Base-by-base conservation (phyloP, 2,329 filamentous ascomycete species). In the Neonectria sp. region DNA sequence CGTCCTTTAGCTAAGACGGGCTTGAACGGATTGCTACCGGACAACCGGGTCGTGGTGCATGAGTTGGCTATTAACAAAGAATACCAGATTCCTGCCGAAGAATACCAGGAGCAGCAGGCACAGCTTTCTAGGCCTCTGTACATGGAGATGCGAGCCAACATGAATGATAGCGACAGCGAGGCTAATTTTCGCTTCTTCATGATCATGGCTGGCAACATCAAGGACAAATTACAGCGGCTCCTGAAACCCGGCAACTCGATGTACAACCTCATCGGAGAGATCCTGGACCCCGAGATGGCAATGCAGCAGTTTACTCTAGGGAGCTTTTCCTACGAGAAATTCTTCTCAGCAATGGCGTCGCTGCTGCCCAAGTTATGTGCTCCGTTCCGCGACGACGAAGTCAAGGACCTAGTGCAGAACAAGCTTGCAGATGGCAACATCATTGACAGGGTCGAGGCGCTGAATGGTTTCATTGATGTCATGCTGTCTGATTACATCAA, bases 401-500 rank as follows among this genome's bases (percentile, higher is more conserved):
- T 94, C 65, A 91, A 92, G 77, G 86, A 87, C 3, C 81, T 95
- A 24, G 84, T 90, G 2, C 88, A 92, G 56, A 89, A 91, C 67
- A 88, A 89, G 70, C 82, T 91, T 9, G 80, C 81, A 53, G 83
- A 86, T 25, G 89, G 90, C 4, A 87, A 91, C 76, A 89, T 95
- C 75, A 92, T 95, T 17, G 91, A 93, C 75, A 91, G 93, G 69
- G 86, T 95, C 1, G 91, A 94, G 81, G 91, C 91, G 15, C 84
- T 96, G 2, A 88, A 94, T 60, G 88, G 90, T 33, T 92, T 94
- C 72, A 92, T 95, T 63, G 92, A 96, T 74, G 83, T 92, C 40
- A 91, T 95, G 82, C 89, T 93, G 27, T 90, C 94, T 65, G 93
- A 96, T 75, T 95, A 95, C 75, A 91, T 93, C 67, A 96, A 96